Evolutionary conservation across 371 early-diverging fungal genomes (phyloP).

Genomic region (Mortierella sp.): DNA sequence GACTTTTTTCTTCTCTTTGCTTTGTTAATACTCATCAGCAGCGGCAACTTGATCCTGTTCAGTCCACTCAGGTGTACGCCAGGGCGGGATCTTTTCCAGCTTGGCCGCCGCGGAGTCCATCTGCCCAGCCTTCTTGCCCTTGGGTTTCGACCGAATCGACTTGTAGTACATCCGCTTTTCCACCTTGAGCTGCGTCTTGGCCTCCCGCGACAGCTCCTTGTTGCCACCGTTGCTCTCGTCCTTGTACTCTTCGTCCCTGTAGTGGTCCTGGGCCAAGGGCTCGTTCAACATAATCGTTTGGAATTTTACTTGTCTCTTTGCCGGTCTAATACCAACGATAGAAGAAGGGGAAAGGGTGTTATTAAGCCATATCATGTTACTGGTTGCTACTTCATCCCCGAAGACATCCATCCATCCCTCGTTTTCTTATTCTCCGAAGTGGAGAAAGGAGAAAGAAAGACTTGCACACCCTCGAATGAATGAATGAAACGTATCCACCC

Average conservation of each 20-base stretch:
- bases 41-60: conserved; percentile 14
- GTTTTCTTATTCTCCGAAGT: background rate
- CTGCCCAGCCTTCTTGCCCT: conserved; percentile 53
- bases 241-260: conserved; percentile 12
- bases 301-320: conserved; percentile 27
- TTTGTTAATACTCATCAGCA: conserved; percentile 13
- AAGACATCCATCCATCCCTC: background rate
- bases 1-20: background rate
- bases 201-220: conserved; percentile 30
- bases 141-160: conserved; percentile 52
- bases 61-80: conserved; percentile 42
- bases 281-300: conserved; percentile 49
- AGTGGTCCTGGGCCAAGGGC: conserved; percentile 29
- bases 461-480: background rate
- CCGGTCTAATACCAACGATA: conserved; percentile 13
- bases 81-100: conserved; percentile 22
- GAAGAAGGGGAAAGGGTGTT: background rate
- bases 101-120: conserved; percentile 32
- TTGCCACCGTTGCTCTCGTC: background rate
- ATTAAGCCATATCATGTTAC: background rate
- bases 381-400: background rate
- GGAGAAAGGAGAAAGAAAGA: background rate
- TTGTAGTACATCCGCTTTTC: conserved; percentile 52
- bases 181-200: conserved; percentile 41
- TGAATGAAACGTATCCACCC: background rate